phyloP scores from a whole-genome alignment of 352 stramenopile species.

The Halophytophthora batemanensis region DNA sequence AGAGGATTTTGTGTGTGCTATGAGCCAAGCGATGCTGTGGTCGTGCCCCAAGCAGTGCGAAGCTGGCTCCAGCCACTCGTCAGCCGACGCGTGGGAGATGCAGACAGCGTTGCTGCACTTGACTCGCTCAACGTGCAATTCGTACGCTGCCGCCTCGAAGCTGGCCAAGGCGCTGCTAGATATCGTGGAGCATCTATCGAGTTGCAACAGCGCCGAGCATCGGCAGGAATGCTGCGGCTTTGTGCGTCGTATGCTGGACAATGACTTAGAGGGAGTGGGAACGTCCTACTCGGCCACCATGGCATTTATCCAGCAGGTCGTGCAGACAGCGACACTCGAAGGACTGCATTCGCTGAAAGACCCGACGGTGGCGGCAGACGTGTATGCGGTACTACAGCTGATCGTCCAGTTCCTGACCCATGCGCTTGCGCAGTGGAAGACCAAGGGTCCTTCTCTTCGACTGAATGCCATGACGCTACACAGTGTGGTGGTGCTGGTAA shows the following conservation, averaged over 20 bases:
- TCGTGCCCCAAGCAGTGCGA: conserved; percentile 13
- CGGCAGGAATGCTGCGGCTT: conserved; percentile 44
- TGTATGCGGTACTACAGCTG: conserved; percentile 21
- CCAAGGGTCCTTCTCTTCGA: conserved; percentile 11
- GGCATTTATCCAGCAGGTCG: conserved; percentile 33
- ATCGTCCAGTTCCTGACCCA: conserved; percentile 30
- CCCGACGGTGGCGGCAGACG: conserved; percentile 14
- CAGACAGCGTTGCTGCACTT: conserved; percentile 55
- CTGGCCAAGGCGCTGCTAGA: conserved; percentile 39
- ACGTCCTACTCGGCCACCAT: conserved; percentile 34
- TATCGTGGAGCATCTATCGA: conserved; percentile 41
- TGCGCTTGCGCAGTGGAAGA: conserved; percentile 25
- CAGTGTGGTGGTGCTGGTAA: conserved; percentile 41
- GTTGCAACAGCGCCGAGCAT: conserved; percentile 31
- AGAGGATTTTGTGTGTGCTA: conserved; percentile 26
- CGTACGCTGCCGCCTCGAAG: conserved; percentile 26
- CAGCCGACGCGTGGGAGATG: conserved; percentile 34
- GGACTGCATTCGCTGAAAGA: conserved; percentile 23
- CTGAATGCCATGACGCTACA: conserved; percentile 42
- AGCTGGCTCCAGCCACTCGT: background rate
- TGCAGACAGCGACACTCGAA: conserved; percentile 19
- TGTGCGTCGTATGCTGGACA: conserved; percentile 43
- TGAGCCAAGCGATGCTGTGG: conserved; percentile 12
- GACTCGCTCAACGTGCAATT: conserved; percentile 40
- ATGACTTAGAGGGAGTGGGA: conserved; percentile 23